Conservation (phyloP, 805 yeast genomes). For the Aciculoconidium aculeatum region DNA sequence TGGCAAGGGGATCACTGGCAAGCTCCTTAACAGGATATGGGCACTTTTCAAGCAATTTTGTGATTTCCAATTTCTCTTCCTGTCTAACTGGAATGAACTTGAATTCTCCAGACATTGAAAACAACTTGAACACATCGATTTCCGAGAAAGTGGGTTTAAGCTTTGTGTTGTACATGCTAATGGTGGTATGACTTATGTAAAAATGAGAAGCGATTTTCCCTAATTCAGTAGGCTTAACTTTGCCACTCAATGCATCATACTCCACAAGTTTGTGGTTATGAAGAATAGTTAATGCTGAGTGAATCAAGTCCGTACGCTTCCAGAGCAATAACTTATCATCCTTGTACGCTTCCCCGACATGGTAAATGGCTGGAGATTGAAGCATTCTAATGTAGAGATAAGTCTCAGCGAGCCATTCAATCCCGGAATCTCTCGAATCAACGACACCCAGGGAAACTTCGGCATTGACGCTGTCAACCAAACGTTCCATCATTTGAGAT, state of each 20-base stretch:
- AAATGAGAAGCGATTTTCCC: constrained; percentile 85
- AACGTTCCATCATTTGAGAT: constrained; percentile 66
- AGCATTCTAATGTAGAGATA: constrained; percentile 78
- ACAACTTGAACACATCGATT: constrained; percentile 71
- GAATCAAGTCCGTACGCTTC: constrained; percentile 62
- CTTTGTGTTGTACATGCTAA: constrained; percentile 57
- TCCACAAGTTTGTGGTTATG: constrained; percentile 50
- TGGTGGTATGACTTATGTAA: constrained; percentile 72
- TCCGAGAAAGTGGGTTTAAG: constrained; percentile 61
- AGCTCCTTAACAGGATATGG: constrained; percentile 85
- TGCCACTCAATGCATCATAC: constrained; percentile 48
- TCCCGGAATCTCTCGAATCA: constrained; percentile 55
- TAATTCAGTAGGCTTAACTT: constrained; percentile 45
- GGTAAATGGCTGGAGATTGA: constrained; percentile 65
- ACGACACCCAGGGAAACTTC: constrained; percentile 76
- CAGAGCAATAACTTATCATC: constrained; percentile 33
- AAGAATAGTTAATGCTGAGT: constrained; percentile 66
- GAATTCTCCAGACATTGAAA: constrained; percentile 82
- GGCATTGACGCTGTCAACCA: constrained; percentile 79
- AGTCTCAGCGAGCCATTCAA: constrained; percentile 73
- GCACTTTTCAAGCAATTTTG: constrained; percentile 59
- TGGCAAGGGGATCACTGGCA: constrained; percentile 65
- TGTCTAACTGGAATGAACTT: constrained; percentile 75
- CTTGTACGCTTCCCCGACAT: constrained; percentile 61
- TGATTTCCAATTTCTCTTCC: constrained; percentile 76